Conservation (phyloP, 805 yeast genomes). For the Barnettozyma californica region DNA sequence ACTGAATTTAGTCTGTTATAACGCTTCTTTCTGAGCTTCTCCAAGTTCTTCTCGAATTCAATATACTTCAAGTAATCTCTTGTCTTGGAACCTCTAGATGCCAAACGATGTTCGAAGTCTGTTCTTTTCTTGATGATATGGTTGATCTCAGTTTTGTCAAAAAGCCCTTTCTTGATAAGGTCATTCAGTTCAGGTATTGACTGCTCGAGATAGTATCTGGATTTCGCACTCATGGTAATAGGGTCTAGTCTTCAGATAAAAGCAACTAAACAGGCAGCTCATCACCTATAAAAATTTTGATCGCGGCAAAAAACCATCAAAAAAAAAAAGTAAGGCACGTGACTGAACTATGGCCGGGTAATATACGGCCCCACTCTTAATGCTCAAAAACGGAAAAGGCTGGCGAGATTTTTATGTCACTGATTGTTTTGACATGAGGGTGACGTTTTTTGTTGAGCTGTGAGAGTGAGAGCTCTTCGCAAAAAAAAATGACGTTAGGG, state of each 20-base stretch:
- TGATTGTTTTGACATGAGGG: conserved; percentile 4
- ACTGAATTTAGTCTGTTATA: conserved; percentile 53
- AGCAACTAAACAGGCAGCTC: background rate
- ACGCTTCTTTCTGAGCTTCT: conserved; percentile 70
- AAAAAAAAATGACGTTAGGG: background rate
- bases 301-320: background rate
- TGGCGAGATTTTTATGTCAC: conserved; percentile 6
- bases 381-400: background rate
- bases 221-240: conserved; percentile 30
- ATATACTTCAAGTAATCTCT: conserved; percentile 75
- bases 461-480: background rate
- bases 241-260: background rate
- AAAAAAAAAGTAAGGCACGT: background rate
- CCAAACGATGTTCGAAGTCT: conserved; percentile 87
- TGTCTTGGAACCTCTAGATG: conserved; percentile 75
- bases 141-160: conserved; percentile 75
- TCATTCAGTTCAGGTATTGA: conserved; percentile 92
- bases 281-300: background rate
- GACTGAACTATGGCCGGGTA: background rate
- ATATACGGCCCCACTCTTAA: background rate
- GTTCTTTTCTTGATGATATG: conserved; percentile 89
- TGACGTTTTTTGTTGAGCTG: conserved; percentile 1
- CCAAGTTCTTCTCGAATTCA: conserved; percentile 75
- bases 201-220: conserved; percentile 54
- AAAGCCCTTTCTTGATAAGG: conserved; percentile 71